Evolutionary conservation across 805 yeast species (phyloP).

Genomic region (Lipomyces yamadae): DNA sequence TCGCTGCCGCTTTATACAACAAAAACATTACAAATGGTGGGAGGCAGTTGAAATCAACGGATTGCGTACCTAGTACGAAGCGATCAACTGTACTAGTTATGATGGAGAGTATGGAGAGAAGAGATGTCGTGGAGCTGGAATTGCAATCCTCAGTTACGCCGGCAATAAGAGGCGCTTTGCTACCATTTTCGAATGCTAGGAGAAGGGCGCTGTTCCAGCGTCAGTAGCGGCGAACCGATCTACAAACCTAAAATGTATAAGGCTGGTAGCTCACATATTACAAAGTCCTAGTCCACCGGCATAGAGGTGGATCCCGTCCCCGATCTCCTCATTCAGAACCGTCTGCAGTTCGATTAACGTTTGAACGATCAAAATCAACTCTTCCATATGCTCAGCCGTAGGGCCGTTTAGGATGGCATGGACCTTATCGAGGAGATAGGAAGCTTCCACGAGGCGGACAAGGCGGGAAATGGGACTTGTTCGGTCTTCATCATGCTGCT

Average conservation of each 20-base stretch:
- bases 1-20: not conserved
- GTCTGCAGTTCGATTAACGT: not conserved
- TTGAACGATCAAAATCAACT: not conserved
- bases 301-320: not conserved
- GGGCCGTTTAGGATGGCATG: not conserved
- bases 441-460: not conserved
- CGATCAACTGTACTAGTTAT: not conserved
- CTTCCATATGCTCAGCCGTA: not conserved
- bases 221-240: not conserved
- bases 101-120: not conserved
- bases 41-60: not conserved
- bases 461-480: not conserved
- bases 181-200: not conserved
- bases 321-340: not conserved
- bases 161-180: not conserved
- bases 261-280: constrained; percentile 1
- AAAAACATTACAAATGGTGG: not conserved
- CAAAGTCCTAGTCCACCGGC: not conserved
- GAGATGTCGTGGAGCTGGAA: not conserved
- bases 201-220: not conserved
- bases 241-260: not conserved
- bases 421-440: not conserved
- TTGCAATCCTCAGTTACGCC: not conserved
- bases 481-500: not conserved
- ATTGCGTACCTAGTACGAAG: not conserved